Conservation (phyloP, 2,329 filamentous ascomycete species). For the Neoscytalidium dimidiatum region DNA sequence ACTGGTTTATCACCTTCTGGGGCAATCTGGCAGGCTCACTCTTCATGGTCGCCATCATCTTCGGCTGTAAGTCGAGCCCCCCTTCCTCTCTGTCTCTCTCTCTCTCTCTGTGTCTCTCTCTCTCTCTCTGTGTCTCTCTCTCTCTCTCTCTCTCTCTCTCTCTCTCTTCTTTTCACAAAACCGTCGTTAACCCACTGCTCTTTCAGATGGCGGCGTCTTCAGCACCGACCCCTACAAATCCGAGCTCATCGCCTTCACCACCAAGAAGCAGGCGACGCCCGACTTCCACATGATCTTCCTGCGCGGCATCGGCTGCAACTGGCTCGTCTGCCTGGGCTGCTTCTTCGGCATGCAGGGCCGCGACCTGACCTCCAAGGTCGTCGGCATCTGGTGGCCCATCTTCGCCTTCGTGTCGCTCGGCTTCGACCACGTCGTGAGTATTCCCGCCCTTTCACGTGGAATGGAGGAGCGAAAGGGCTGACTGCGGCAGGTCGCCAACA, state of each 20-base stretch:
- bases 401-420: constrained; percentile 29
- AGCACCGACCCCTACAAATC: constrained; percentile 26
- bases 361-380: constrained; percentile 27
- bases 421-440: constrained; percentile 28
- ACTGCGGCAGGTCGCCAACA: constrained; percentile 27
- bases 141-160: too few species aligned
- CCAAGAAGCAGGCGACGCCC: constrained; percentile 25
- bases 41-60: constrained; percentile 52
- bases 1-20: constrained; percentile 52
- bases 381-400: constrained; percentile 32
- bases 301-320: constrained; percentile 28
- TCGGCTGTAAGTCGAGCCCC: constrained; percentile 42
- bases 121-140: too few species aligned
- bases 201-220: constrained; percentile 47
- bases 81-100: constrained; percentile 23
- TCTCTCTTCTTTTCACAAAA: too few species aligned
- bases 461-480: not conserved
- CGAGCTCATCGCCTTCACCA: constrained; percentile 26
- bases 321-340: constrained; percentile 28
- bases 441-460: too few species aligned
- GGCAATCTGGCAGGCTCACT: constrained; percentile 53
- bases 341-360: constrained; percentile 28
- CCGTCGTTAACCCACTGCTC: constrained; percentile 24
- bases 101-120: too few species aligned
- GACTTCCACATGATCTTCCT: constrained; percentile 27